phyloP scores from a whole-genome alignment of 1,139 yeast species.

The Hyphopichia khmerensis region DNA sequence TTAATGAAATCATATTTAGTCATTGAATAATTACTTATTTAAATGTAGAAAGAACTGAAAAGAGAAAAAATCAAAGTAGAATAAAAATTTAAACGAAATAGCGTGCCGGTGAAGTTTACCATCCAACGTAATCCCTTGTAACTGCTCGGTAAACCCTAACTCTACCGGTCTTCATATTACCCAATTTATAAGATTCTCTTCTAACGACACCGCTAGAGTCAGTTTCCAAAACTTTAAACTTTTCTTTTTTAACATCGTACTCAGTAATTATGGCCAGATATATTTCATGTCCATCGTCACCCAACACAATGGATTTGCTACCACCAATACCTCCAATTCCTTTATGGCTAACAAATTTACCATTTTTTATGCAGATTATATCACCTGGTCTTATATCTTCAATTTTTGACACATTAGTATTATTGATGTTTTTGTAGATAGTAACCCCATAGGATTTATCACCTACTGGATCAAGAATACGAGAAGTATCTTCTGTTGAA shows the following conservation, averaged over 20 bases:
- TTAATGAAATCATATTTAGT: too few species aligned
- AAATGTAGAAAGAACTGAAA: too few species aligned
- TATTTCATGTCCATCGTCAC: conserved; percentile 28
- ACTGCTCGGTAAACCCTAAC: conserved; percentile 67
- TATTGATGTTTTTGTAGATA: conserved; percentile 50
- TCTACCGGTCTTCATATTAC: conserved; percentile 77
- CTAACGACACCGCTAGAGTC: conserved; percentile 54
- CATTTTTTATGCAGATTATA: conserved; percentile 70
- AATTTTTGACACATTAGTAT: conserved; percentile 51
- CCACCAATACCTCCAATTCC: conserved; percentile 51
- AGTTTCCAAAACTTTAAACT: conserved; percentile 71
- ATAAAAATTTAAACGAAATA: too few species aligned
- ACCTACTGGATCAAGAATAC: conserved; percentile 61
- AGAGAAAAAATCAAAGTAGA: too few species aligned
- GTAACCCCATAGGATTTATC: conserved; percentile 70
- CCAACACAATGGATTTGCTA: conserved; percentile 38
- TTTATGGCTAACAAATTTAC: conserved; percentile 70
- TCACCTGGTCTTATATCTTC: conserved; percentile 84
- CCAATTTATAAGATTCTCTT: conserved; percentile 62
- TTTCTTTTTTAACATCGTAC: conserved; percentile 73
- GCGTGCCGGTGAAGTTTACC: too few species aligned
- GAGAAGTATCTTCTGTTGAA: not conserved
- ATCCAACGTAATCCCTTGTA: conserved; percentile 4
- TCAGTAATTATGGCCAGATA: conserved; percentile 52
- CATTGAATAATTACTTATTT: too few species aligned